Conservation (phyloP, 78 protist genomes). For the Emiliania huxleyi region DNA sequence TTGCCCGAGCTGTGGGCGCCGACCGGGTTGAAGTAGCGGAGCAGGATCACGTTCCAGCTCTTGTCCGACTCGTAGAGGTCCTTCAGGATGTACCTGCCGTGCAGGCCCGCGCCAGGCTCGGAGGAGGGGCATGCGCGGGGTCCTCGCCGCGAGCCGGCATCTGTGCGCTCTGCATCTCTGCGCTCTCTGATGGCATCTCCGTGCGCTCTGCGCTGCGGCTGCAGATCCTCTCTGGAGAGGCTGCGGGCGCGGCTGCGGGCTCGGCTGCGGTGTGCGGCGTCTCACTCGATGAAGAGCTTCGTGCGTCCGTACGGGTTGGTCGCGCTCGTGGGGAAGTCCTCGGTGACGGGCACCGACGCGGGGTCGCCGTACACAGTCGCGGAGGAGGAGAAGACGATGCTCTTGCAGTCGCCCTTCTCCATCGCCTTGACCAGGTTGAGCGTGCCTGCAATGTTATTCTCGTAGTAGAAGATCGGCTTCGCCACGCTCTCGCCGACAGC, state of each 20-base stretch:
- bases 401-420: not conserved
- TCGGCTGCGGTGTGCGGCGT: no score
- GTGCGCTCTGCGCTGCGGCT: no score
- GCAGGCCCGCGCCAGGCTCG: no score
- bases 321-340: slow-evolving; percentile 71
- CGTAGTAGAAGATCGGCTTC: slow-evolving; percentile 86
- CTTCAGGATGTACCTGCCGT: no score
- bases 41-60: slow-evolving; percentile 43
- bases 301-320: slow-evolving; percentile 96
- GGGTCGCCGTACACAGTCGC: slow-evolving; percentile 97
- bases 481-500: slow-evolving; percentile 91
- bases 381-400: slow-evolving; percentile 90
- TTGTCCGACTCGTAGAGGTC: not conserved
- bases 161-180: no score
- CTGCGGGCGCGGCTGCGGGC: no score
- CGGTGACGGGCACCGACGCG: slow-evolving; percentile 67
- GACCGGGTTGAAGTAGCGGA: slow-evolving; percentile 96
- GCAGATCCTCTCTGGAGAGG: no score
- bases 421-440: slow-evolving; percentile 33
- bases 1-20: slow-evolving; percentile 92
- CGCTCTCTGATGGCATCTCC: not conserved
- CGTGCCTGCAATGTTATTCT: slow-evolving; percentile 44
- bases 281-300: slow-evolving; percentile 88
- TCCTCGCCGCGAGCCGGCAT: no score
- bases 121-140: no score